Conservation (phyloP, 2,329 filamentous ascomycete genomes). For the Ilyonectria sp. region DNA sequence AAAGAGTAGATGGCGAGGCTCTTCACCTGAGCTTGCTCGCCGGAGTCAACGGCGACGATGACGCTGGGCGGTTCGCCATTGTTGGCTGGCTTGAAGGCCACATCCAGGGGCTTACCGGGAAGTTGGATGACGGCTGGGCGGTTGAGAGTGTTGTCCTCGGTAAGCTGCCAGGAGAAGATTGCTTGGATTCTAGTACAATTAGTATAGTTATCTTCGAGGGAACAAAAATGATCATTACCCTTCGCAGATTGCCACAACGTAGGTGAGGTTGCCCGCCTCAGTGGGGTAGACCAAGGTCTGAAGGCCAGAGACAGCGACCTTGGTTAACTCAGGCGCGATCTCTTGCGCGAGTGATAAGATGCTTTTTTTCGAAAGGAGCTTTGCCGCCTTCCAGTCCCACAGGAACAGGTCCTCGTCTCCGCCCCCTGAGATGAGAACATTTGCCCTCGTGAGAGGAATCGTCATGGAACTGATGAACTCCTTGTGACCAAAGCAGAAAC, state of each 20-base stretch:
- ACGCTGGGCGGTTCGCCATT: constrained; percentile 49
- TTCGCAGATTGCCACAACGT: constrained; percentile 69
- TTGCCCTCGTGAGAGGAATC: constrained; percentile 68
- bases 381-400: constrained; percentile 83
- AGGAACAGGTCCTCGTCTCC: constrained; percentile 85
- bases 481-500: constrained; percentile 89
- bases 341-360: constrained; percentile 62
- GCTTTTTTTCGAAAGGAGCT: constrained; percentile 68
- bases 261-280: constrained; percentile 47
- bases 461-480: constrained; percentile 87
- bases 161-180: constrained; percentile 76
- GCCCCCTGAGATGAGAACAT: constrained; percentile 86
- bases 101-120: constrained; percentile 76
- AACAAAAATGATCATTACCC: constrained; percentile 62
- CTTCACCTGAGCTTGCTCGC: constrained; percentile 45
- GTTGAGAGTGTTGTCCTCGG: constrained; percentile 62
- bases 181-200: constrained; percentile 65
- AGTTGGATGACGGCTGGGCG: constrained; percentile 66
- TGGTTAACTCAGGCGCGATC: constrained; percentile 54
- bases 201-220: constrained; percentile 16
- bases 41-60: constrained; percentile 59
- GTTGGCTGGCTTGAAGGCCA: constrained; percentile 50
- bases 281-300: constrained; percentile 53
- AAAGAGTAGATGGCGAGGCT: constrained; percentile 53
- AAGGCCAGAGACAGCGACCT: constrained; percentile 65